Conservation (phyloP, 177 flowering plant genomes). For the Vitis hybrid region DNA sequence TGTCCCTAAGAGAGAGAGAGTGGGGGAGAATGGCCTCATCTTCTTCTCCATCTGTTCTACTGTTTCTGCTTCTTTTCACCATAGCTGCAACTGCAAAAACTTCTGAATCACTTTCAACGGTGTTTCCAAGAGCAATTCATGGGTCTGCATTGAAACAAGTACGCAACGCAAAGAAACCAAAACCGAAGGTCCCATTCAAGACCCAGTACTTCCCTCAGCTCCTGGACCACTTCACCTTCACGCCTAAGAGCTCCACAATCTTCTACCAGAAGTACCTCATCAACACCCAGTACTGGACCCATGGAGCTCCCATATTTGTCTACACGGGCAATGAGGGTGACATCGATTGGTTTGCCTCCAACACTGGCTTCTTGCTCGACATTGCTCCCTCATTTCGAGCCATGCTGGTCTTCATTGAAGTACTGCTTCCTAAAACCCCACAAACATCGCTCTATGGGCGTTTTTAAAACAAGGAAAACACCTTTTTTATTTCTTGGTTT, state of each 20-base stretch:
- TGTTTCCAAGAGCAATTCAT: conserved; percentile 23
- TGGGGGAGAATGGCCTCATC: conserved; percentile 17
- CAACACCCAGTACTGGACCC: conserved; percentile 38
- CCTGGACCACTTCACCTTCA: conserved; percentile 58
- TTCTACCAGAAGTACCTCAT: conserved; percentile 59
- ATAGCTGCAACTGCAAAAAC: conserved; percentile 9
- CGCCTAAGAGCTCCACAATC: conserved; percentile 44
- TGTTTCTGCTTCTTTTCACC: conserved; percentile 16
- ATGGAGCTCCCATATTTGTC: conserved; percentile 50
- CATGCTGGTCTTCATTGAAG: conserved; percentile 53
- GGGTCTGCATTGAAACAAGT: conserved; percentile 17
- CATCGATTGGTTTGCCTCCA: conserved; percentile 58
- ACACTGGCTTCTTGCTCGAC: conserved; percentile 60
- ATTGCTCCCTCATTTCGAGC: conserved; percentile 59
- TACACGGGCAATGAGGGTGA: conserved; percentile 65
- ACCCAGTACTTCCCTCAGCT: conserved; percentile 50
- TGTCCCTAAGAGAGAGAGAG: neutral
- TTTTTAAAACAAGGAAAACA: neutral
- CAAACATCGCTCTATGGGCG: neutral
- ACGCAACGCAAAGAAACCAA: conserved; percentile 10
- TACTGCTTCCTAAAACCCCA: conserved; percentile 10
- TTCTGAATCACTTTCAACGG: conserved; percentile 19
- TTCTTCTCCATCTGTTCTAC: conserved; percentile 14
- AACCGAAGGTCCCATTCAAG: conserved; percentile 37
- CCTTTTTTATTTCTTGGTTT: neutral